Percentiles rank a stretch among this genome's conserved stretches.
phyloP scores from a whole-genome alignment of 306 rosid genomes.

The Fragaria ananassa region DNA sequence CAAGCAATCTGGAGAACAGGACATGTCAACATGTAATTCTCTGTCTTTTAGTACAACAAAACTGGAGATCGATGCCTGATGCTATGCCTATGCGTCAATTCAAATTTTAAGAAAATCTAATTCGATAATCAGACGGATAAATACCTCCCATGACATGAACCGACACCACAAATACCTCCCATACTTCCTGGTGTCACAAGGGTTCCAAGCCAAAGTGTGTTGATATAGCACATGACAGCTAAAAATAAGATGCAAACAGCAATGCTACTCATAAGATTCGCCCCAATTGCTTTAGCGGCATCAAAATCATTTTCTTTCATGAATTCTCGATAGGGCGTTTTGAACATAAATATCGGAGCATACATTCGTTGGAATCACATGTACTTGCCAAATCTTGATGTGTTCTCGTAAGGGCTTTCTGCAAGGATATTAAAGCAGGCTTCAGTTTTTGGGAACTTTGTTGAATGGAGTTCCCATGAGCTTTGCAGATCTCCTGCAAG shows the following conservation, averaged over 20 bases:
- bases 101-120: background rate
- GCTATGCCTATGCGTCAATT: background rate
- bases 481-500: constrained; percentile 79
- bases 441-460: constrained; percentile 66
- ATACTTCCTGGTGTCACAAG: background rate
- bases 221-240: background rate
- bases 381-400: constrained; percentile 89
- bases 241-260: background rate
- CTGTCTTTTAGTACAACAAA: constrained; percentile 3
- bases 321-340: constrained; percentile 17
- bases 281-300: background rate
- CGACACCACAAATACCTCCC: background rate
- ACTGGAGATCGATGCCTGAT: background rate
- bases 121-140: background rate
- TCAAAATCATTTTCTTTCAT: constrained; percentile 27
- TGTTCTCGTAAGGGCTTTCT: constrained; percentile 66
- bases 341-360: constrained; percentile 71
- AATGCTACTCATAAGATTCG: background rate
- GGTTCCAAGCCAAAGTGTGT: background rate
- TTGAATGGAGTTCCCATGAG: constrained; percentile 71
- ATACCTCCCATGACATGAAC: background rate
- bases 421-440: constrained; percentile 80
- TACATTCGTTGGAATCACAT: constrained; percentile 83
- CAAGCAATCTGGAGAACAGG: background rate
- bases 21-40: background rate